A percentile compares a stretch with the other conserved stretches of the same genome.
phyloP scores from a whole-genome alignment of 345 rosid genomes.

The Chamaenerion angustifolium region DNA sequence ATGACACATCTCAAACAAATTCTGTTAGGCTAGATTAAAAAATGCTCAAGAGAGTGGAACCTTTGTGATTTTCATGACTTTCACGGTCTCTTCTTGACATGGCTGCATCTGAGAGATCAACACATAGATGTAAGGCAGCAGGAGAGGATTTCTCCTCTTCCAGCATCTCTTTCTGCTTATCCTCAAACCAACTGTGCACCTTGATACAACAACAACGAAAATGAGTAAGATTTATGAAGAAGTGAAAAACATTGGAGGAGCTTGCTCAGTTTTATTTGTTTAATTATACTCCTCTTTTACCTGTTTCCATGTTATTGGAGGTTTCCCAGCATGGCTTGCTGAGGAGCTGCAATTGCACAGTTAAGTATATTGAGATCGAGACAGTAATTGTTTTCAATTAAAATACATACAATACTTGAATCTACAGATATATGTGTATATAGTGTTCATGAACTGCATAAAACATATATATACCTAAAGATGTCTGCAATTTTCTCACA shows the following conservation, averaged over 20 bases:
- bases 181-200: constrained; percentile 65
- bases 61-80: constrained; percentile 26
- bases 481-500: constrained; percentile 50
- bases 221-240: background rate
- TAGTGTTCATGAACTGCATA: background rate
- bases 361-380: constrained; percentile 4
- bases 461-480: constrained; percentile 31
- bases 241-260: background rate
- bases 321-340: constrained; percentile 33
- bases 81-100: constrained; percentile 8
- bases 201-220: constrained; percentile 12
- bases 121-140: constrained; percentile 21
- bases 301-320: constrained; percentile 55
- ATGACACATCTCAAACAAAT: background rate
- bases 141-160: constrained; percentile 11
- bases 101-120: constrained; percentile 25
- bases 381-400: background rate
- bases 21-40: background rate
- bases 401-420: constrained; percentile 2
- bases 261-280: background rate
- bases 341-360: constrained; percentile 26
- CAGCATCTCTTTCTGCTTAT: constrained; percentile 20
- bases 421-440: background rate
- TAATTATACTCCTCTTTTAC: constrained; percentile 10
- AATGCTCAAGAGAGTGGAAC: constrained; percentile 15